Percentiles rank a stretch among this genome's conserved stretches.
These are phyloP conservation scores for Geranium rotundifolium DNA, from an alignment of 345 rosid genomes.

Conservation along the genomic window DNA sequence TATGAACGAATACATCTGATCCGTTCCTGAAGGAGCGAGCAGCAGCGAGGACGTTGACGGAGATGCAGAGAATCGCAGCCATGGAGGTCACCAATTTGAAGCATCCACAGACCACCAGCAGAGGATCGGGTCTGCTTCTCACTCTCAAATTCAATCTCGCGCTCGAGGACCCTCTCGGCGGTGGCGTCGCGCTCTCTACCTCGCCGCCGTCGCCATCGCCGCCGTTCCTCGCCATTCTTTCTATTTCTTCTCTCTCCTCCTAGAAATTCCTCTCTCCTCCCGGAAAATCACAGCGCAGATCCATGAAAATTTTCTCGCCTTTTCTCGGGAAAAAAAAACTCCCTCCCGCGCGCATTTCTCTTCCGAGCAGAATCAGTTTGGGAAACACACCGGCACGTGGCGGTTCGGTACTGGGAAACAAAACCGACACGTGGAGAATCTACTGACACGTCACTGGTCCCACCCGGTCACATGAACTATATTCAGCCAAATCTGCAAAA, in stretches of 20 bases:
- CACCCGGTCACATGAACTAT: too few relatives aligned
- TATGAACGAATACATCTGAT: slow-evolving; percentile 53
- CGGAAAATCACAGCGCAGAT: not conserved
- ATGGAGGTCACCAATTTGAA: slow-evolving; percentile 59
- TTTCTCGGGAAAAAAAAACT: not conserved
- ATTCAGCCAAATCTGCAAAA: too few relatives aligned
- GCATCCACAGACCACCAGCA: slow-evolving; percentile 63
- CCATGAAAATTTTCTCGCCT: not conserved
- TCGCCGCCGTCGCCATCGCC: too few relatives aligned
- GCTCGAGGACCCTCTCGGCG: slow-evolving; percentile 5
- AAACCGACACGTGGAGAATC: too few relatives aligned
- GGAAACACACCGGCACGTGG: too few relatives aligned
- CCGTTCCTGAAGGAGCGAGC: slow-evolving; percentile 59
- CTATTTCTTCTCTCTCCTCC: too few relatives aligned
- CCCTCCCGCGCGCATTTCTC: too few relatives aligned
- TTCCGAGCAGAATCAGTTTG: too few relatives aligned
- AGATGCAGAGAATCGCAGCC: slow-evolving; percentile 62
- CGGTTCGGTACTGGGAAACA: too few relatives aligned
- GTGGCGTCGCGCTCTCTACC: slow-evolving; percentile 9
- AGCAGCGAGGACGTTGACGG: slow-evolving; percentile 80
- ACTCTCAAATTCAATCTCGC: slow-evolving; percentile 16
- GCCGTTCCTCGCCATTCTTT: slow-evolving; percentile 21
- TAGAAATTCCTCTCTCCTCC: not conserved
- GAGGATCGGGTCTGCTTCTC: slow-evolving; percentile 40
- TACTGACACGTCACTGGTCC: too few relatives aligned